Evolutionary conservation across 1,139 yeast species (phyloP).

Genomic region (Arxiozyma telluris): DNA sequence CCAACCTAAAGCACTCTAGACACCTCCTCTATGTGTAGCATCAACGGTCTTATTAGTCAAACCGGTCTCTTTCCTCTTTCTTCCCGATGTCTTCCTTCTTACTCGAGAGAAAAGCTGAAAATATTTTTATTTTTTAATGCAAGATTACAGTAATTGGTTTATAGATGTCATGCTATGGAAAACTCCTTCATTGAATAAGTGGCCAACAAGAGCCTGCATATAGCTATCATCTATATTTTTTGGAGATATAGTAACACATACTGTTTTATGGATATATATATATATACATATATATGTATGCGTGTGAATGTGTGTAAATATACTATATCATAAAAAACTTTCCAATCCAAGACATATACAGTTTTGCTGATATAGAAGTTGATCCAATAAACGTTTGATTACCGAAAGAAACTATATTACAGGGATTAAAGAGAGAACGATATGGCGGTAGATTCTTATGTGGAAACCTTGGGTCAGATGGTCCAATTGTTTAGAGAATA

Average conservation of each 20-base stretch:
- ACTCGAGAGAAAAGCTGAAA: background rate
- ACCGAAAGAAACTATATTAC: background rate
- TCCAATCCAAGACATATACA: background rate
- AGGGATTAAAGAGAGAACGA: background rate
- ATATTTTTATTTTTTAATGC: background rate
- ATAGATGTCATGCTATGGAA: too few species aligned
- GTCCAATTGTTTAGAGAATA: constrained; percentile 26
- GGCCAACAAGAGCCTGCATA: too few species aligned
- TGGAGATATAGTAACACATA: too few species aligned
- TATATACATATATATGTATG: too few species aligned
- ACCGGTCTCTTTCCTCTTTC: too few species aligned
- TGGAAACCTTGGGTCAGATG: constrained; percentile 23
- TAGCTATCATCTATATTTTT: too few species aligned
- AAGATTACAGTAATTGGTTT: background rate
- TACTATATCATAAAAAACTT: too few species aligned
- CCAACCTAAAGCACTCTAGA: background rate
- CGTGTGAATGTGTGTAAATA: background rate
- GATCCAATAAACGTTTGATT: background rate
- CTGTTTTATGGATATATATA: too few species aligned
- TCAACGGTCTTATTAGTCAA: background rate
- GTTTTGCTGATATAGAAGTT: background rate
- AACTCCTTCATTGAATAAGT: too few species aligned
- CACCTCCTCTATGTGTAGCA: background rate
- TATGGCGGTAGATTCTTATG: constrained; percentile 24
- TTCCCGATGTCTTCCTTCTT: background rate